These are phyloP conservation scores for Rhipidocladum racemiflorum DNA, from an alignment of 176 grass and related monocot genomes.

Conservation along the genomic window DNA sequence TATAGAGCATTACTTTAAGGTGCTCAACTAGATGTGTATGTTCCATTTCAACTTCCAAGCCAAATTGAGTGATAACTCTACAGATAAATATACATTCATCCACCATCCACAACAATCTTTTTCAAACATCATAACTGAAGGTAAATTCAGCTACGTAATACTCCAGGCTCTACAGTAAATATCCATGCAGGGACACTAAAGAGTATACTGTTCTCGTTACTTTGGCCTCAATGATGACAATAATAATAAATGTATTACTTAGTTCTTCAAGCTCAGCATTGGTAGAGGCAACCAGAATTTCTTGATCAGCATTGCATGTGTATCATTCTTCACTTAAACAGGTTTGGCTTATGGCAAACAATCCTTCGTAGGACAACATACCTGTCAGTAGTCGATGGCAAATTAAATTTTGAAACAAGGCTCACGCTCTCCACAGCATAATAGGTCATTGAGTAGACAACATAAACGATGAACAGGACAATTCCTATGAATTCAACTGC, in stretches of 20 bases:
- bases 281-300: not conserved
- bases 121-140: not conserved
- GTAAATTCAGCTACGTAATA: not conserved
- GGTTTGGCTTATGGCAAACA: not conserved
- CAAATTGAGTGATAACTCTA: not conserved
- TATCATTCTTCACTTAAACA: not conserved
- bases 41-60: not conserved
- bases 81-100: not conserved
- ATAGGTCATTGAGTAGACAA: constrained; percentile 66
- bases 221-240: not conserved
- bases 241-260: constrained; percentile 4
- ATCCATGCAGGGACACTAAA: not conserved
- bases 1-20: not conserved
- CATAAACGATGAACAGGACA: constrained; percentile 55
- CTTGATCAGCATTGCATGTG: not conserved
- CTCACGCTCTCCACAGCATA: constrained; percentile 43
- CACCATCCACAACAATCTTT: constrained; percentile 5
- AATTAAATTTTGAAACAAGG: constrained; percentile 30
- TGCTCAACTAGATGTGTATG: not conserved
- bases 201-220: not conserved
- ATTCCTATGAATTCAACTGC: constrained; percentile 88
- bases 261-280: not conserved
- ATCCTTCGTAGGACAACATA: constrained; percentile 30
- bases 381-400: constrained; percentile 36
- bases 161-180: not conserved